Evolutionary conservation across 495 filamentous ascomycete species (phyloP), one percentile per base, ranked within the genome.

Genomic region (Neurospora discreta): DNA sequence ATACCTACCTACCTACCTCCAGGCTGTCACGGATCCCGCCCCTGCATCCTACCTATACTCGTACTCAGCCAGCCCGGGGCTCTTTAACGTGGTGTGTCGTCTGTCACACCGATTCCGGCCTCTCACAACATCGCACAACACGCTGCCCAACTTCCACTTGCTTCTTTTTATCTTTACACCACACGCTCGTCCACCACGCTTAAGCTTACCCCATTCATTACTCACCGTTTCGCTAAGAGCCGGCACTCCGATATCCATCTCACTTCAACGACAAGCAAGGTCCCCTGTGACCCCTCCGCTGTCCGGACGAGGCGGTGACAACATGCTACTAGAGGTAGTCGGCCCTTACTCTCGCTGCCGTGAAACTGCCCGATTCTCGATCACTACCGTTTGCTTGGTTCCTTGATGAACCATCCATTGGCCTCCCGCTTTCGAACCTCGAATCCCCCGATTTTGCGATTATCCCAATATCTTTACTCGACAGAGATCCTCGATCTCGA

Each of bases 261-360:
- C 7, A 0, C 46, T 30, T 41, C 68, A 40, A 74, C 58, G 6
- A 20, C 68, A 69, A 46, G 39, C 42, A 40, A 42, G 38, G 36
- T 26, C 39, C 42, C 42, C 69, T 69, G 67, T 38, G 46, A 71
- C 42, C 67, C 71, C 73, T 65, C 60, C 69, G 30, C 67, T 74
- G 69, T 52, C 65, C 36, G 74, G 74, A 71, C 33, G 70, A 42
- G 70, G 39, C 68, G 43, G 65, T 80, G 77, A 79, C 78, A 80
- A 78, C 72, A 80, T 79, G 78, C 78, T 36, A 73, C 72, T 79
- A 77, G 75, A 75, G 52, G 52, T 65, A 65, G 26, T 65, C 75
- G 39, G 71, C 52, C 58, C 40, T 65, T 30, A 68, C 65, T 72
- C 68, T 73, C 70, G 70, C 44, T 23, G 72, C 41, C 70, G 74